A percentile compares a stretch with the other conserved stretches of the same genome.
These are phyloP conservation scores for Holtermanniella nyarrowii DNA, from an alignment of 768 basidiomycete species.

Conservation along the genomic window DNA sequence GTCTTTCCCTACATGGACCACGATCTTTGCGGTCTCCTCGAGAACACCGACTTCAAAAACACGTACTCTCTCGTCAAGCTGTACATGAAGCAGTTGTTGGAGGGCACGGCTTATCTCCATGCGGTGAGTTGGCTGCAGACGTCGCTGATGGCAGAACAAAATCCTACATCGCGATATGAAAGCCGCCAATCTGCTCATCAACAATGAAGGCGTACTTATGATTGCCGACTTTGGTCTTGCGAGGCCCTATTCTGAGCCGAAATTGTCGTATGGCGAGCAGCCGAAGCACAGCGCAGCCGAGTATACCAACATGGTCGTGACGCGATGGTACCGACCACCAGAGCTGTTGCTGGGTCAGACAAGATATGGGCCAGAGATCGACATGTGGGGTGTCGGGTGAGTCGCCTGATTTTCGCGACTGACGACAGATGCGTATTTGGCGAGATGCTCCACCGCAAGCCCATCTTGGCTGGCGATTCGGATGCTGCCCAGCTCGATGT, in stretches of 20 bases:
- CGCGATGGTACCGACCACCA: slow-evolving; percentile 96
- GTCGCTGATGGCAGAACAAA: slow-evolving; percentile 55
- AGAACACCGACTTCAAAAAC: slow-evolving; percentile 72
- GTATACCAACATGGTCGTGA: slow-evolving; percentile 96
- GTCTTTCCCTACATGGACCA: slow-evolving; percentile 99
- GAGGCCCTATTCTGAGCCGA: slow-evolving; percentile 47
- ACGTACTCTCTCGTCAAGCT: slow-evolving; percentile 80
- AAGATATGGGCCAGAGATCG: slow-evolving; percentile 85
- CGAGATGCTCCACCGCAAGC: slow-evolving; percentile 82
- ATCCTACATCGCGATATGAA: slow-evolving; percentile 99
- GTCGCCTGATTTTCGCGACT: slow-evolving; percentile 28
- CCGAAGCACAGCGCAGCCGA: slow-evolving; percentile 47
- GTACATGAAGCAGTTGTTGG: slow-evolving; percentile 91
- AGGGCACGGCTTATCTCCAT: slow-evolving; percentile 94
- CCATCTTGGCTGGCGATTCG: slow-evolving; percentile 75
- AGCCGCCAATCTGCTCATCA: slow-evolving; percentile 90
- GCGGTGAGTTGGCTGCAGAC: slow-evolving; percentile 48
- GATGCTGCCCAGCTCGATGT: slow-evolving; percentile 86
- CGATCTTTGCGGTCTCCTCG: slow-evolving; percentile 85
- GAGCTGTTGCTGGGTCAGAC: slow-evolving; percentile 82
- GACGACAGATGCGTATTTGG: slow-evolving; percentile 73
- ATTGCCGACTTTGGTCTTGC: slow-evolving; percentile 97
- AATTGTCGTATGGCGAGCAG: background rate
- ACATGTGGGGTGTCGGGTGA: slow-evolving; percentile 95
- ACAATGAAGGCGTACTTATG: slow-evolving; percentile 67